Conservation (phyloP, 2,329 filamentous ascomycete genomes). For the Colletotrichum tanaceti region DNA sequence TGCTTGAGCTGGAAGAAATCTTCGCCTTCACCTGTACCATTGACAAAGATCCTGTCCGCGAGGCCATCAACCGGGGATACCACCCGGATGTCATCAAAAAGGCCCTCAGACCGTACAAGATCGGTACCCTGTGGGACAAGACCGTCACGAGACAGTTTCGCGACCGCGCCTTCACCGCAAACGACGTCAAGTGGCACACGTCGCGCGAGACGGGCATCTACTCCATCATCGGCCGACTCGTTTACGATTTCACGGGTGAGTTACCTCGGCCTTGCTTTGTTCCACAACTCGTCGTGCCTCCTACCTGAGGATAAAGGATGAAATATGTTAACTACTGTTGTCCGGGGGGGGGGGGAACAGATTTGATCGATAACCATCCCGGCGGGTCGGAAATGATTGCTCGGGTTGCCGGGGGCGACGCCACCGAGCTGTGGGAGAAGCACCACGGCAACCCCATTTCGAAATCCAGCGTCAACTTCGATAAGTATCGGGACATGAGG, state of each 20-base stretch:
- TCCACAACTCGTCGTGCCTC: too few species aligned
- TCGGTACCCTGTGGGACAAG: not conserved
- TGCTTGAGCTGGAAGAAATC: not conserved
- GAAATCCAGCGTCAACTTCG: not conserved
- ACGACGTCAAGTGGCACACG: slow-evolving; percentile 13
- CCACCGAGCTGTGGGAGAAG: not conserved
- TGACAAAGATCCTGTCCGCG: not conserved
- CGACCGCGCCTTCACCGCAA: not conserved
- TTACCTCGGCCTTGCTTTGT: too few species aligned
- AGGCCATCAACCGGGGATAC: not conserved
- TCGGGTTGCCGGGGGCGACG: not conserved
- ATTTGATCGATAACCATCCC: not conserved
- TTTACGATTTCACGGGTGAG: slow-evolving; percentile 12
- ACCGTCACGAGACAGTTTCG: not conserved
- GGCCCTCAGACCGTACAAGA: not conserved
- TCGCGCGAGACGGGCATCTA: slow-evolving; percentile 8
- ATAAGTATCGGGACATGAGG: too few species aligned
- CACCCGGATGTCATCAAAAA: not conserved
- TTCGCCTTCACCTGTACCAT: not conserved
- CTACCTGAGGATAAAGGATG: too few species aligned
- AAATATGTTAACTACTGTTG: too few species aligned
- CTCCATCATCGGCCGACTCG: not conserved
- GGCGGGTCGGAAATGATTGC: slow-evolving; percentile 3
- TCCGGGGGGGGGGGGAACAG: too few species aligned
- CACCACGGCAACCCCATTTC: not conserved